phyloP scores from a whole-genome alignment of 2,329 filamentous ascomycete genomes.

The Aureobasidium sp. region DNA sequence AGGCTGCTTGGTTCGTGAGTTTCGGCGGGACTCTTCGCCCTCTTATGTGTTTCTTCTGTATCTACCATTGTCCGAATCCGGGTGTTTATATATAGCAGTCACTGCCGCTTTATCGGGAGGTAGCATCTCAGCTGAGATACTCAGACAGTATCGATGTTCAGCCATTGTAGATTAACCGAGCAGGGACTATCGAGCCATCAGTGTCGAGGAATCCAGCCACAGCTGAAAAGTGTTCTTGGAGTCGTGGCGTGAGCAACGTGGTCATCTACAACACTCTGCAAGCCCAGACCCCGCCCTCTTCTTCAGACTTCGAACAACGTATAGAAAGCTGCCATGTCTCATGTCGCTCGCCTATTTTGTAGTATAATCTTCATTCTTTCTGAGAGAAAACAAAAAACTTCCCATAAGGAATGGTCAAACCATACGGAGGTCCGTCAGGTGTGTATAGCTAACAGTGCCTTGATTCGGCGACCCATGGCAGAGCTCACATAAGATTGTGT shows the following conservation, averaged over 20 bases:
- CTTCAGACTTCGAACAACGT: too few relatives aligned
- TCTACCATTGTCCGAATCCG: not conserved
- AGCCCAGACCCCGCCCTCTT: too few relatives aligned
- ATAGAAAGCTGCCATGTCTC: too few relatives aligned
- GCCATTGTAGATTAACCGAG: not conserved
- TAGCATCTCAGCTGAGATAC: not conserved
- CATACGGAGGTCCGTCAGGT: too few relatives aligned
- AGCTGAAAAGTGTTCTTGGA: not conserved
- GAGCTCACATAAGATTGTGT: too few relatives aligned
- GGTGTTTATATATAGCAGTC: not conserved
- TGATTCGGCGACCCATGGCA: too few relatives aligned
- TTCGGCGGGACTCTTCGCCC: not conserved
- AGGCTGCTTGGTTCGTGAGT: not conserved
- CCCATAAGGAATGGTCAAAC: too few relatives aligned
- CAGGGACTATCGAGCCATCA: not conserved
- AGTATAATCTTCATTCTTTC: too few relatives aligned
- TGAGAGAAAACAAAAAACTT: too few relatives aligned
- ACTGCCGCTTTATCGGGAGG: not conserved
- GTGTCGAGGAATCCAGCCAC: not conserved
- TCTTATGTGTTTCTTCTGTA: not conserved
- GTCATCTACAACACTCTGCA: not conserved
- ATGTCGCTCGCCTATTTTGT: too few relatives aligned
- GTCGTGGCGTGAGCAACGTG: not conserved
- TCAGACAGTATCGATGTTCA: not conserved
- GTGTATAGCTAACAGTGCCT: too few relatives aligned